A percentile compares a stretch with the other conserved stretches of the same genome.
phyloP scores from a whole-genome alignment of 371 early-diverging fungal species.

The Apophysomyces elegans region DNA sequence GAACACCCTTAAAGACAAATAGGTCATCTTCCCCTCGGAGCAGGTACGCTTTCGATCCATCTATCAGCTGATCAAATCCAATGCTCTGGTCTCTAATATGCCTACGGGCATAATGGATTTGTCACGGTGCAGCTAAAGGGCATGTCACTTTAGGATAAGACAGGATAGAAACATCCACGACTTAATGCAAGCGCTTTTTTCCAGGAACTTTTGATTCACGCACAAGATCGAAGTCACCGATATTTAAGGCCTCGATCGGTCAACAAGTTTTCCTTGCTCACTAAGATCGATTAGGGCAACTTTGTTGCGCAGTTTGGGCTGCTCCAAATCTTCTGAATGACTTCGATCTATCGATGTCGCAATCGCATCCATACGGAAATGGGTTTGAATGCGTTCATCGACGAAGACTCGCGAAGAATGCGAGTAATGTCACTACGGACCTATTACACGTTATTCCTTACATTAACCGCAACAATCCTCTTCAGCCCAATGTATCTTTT shows the following conservation, averaged over 20 bases:
- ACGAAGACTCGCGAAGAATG: conserved; percentile 32
- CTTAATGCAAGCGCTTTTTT: conserved; percentile 7
- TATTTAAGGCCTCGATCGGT: conserved; percentile 21
- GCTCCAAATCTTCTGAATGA: conserved; percentile 23
- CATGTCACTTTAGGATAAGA: background rate
- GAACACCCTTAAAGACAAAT: conserved; percentile 47
- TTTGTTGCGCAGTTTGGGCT: conserved; percentile 35
- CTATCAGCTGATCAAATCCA: conserved; percentile 33
- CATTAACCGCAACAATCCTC: conserved; percentile 3
- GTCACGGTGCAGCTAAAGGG: conserved; percentile 6
- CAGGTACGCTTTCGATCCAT: conserved; percentile 35
- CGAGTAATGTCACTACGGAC: conserved; percentile 41
- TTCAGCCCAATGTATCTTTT: background rate
- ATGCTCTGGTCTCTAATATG: conserved; percentile 18
- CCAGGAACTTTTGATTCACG: conserved; percentile 33
- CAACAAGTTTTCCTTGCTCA: conserved; percentile 15
- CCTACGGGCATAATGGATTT: conserved; percentile 29
- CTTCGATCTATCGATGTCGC: conserved; percentile 45
- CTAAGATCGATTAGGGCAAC: conserved; percentile 30
- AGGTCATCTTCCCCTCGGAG: conserved; percentile 35
- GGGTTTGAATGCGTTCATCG: conserved; percentile 28
- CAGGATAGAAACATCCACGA: too few species aligned
- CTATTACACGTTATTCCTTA: background rate
- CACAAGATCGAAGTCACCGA: conserved; percentile 41
- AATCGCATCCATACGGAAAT: conserved; percentile 36